Conservation (phyloP, 352 stramenopile species). For the Pythium brassicae region DNA sequence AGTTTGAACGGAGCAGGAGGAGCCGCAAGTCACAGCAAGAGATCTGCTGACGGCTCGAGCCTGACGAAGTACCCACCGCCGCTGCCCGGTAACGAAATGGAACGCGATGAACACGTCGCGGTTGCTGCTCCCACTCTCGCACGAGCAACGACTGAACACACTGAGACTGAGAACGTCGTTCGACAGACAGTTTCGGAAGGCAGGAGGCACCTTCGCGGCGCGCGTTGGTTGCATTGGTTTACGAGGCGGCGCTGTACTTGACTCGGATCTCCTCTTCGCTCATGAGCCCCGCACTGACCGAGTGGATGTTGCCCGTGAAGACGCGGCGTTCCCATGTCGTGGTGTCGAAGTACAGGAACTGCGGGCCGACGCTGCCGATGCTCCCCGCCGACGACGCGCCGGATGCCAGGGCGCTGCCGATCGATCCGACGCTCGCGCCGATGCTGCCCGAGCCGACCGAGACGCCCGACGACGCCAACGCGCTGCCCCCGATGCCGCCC, state of each 20-base stretch:
- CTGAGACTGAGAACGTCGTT: background rate
- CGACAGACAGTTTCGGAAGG: too few relatives aligned
- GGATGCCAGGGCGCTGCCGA: constrained; percentile 47
- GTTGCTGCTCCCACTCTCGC: too few relatives aligned
- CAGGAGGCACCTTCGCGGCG: too few relatives aligned
- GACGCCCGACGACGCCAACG: constrained; percentile 16
- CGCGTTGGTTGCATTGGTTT: constrained; percentile 34
- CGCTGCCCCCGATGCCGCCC: constrained; percentile 10
- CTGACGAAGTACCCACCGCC: background rate
- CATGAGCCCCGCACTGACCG: constrained; percentile 86
- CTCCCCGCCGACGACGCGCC: constrained; percentile 8
- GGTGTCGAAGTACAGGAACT: constrained; percentile 96
- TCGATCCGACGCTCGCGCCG: constrained; percentile 49
- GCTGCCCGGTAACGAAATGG: background rate
- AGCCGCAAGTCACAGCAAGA: background rate
- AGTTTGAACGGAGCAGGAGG: constrained; percentile 1
- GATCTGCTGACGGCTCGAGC: background rate
- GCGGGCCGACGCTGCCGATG: constrained; percentile 33
- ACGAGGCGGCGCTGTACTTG: constrained; percentile 87
- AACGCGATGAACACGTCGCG: constrained; percentile 1
- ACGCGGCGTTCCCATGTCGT: constrained; percentile 92
- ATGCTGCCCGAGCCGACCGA: constrained; percentile 30
- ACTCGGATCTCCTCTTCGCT: constrained; percentile 94
- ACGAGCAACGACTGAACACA: background rate
- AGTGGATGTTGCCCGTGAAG: constrained; percentile 89